Evolutionary conservation across 2,329 filamentous ascomycete species (phyloP).

Genomic region (Fusarium tuaranense): DNA sequence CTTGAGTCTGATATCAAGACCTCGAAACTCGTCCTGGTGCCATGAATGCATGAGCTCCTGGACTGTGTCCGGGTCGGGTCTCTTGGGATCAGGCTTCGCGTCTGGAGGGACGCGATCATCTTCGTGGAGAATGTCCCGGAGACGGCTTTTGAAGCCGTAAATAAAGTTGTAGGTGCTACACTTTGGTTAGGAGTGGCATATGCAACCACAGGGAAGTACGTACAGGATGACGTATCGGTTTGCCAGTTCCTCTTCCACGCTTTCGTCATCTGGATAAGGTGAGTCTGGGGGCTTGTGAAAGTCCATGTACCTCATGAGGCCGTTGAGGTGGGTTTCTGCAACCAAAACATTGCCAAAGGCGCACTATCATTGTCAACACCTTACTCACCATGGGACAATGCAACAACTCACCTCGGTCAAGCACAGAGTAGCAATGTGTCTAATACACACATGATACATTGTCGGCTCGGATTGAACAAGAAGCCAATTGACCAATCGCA

Average conservation of each 20-base stretch:
- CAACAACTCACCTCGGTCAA: slow-evolving; percentile 29
- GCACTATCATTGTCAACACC: slow-evolving; percentile 16
- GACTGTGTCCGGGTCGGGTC: not conserved
- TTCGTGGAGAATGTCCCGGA: slow-evolving; percentile 23
- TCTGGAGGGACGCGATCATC: not conserved
- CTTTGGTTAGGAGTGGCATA: not conserved
- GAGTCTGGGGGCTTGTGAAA: slow-evolving; percentile 11
- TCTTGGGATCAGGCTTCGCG: not conserved
- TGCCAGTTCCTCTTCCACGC: slow-evolving; percentile 31
- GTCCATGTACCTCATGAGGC: slow-evolving; percentile 38
- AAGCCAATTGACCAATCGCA: slow-evolving; percentile 31
- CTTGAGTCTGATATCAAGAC: slow-evolving; percentile 20
- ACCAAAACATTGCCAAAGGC: slow-evolving; percentile 27
- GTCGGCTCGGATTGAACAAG: not conserved
- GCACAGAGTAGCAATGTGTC: slow-evolving; percentile 34
- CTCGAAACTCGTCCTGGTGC: slow-evolving; percentile 27
- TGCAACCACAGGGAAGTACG: fast-evolving
- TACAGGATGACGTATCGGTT: slow-evolving; percentile 36
- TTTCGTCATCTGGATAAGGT: not conserved
- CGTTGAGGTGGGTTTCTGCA: slow-evolving; percentile 34
- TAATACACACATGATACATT: slow-evolving; percentile 13
- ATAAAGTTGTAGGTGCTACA: slow-evolving; percentile 36
- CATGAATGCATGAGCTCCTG: slow-evolving; percentile 28
- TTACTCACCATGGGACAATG: fast-evolving
- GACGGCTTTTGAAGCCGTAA: slow-evolving; percentile 37